Base-by-base conservation (phyloP, 108 stramenopile genomes). In the Nitzschia sp. region DNA sequence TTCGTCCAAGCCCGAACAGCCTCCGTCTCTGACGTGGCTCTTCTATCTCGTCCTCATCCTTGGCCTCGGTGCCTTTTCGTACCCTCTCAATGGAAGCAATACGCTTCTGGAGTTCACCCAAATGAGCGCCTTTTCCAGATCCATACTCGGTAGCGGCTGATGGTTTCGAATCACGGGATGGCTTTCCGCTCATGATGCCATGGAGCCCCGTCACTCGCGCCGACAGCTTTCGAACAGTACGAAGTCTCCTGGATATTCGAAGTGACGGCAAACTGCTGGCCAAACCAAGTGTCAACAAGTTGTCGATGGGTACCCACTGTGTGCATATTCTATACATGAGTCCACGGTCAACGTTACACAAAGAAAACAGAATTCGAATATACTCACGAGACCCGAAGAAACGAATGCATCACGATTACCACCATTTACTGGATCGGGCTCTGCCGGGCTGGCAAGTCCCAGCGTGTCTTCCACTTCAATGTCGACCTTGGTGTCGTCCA, bases 131-230 rank as follows among this genome's bases (percentile, higher is more conserved):
- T 42, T 6, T 13, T 13, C 38, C 38, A 42, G 6, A 6, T 9
- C 13, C 38, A 42, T 9, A 6, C 13, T 42, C 38, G 38, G 38
- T 42, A n/a, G n/a, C n/a, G n/a, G n/a, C n/a, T 42, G 38, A 42
- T 9, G 9, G 9, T 42, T 6, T 6, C 13, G 13, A 6, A 6
- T 9, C 6, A 6, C 49, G 13, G 61, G 49, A 69, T 64, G 53
- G 77, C 70, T 95, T 95, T 32, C 90, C 85, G 76, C 94, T 95
- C n/a, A 95, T 15, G 0, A 90, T 36, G 9, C 94, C 94, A 68
- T 95, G 94, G 5, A 95, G 65, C 23, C 91, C 89, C 38, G 94
- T 95, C 11, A 72, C 51, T 36, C 82, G 63, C 8, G 94, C 83
- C 17, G 71, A 70, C 4, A 75, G 31, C 71, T 95, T 95, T 34